Percentiles rank a stretch among this genome's conserved stretches.
Evolutionary conservation across 2,329 filamentous ascomycete genomes (phyloP).

Genomic region (Dryadomyces quercivorus): DNA sequence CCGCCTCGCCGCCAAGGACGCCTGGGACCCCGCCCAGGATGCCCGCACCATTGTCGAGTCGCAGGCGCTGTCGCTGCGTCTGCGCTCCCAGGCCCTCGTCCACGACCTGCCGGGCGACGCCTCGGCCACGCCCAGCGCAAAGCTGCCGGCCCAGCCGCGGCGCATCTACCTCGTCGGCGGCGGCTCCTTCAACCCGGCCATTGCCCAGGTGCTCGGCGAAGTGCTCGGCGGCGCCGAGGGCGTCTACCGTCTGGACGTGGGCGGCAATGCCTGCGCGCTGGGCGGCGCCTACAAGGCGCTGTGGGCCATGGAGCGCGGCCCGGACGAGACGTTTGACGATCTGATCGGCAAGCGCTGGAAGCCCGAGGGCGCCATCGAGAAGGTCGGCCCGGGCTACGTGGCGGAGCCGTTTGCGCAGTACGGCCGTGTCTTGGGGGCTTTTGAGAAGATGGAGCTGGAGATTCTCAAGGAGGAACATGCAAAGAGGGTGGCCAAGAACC

Average conservation of each 20-base stretch:
- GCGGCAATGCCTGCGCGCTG: conserved; percentile 87
- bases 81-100: conserved; percentile 71
- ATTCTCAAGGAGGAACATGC: conserved; percentile 37
- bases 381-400: conserved; percentile 71
- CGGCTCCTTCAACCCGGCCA: conserved; percentile 79
- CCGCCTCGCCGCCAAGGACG: conserved; percentile 14
- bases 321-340: conserved; percentile 72
- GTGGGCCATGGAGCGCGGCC: conserved; percentile 68
- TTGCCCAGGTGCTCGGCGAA: conserved; percentile 72
- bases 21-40: conserved; percentile 42
- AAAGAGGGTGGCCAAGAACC: not conserved
- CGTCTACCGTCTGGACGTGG: conserved; percentile 86
- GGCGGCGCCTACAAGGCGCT: conserved; percentile 94
- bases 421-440: conserved; percentile 61
- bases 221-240: conserved; percentile 83
- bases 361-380: conserved; percentile 71
- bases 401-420: conserved; percentile 65
- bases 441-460: conserved; percentile 60
- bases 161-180: conserved; percentile 92
- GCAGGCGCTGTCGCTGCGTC: conserved; percentile 82
- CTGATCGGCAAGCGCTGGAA: conserved; percentile 75
- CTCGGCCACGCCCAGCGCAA: not conserved
- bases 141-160: conserved; percentile 70
- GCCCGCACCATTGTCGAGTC: conserved; percentile 83
- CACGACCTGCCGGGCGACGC: conserved; percentile 15